phyloP scores from a whole-genome alignment of 495 filamentous ascomycete species.

The Penicillium verhagenii region DNA sequence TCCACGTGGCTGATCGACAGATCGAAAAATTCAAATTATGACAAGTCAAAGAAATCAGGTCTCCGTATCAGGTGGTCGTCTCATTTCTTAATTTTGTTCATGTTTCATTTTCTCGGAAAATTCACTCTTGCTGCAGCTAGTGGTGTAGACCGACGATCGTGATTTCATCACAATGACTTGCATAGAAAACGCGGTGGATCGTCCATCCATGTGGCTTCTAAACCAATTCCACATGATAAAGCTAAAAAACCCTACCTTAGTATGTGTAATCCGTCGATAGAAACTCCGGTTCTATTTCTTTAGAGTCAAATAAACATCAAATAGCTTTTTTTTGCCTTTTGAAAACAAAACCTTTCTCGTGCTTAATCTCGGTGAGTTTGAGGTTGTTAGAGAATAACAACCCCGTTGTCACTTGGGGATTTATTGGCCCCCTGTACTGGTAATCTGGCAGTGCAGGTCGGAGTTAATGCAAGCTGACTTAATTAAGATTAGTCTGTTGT shows the following conservation, averaged over 20 bases:
- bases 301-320: no score
- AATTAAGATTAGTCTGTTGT: not conserved
- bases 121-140: not conserved
- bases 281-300: no score
- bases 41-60: not conserved
- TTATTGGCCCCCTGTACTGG: not conserved
- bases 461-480: not conserved
- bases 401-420: not conserved
- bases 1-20: constrained; percentile 9
- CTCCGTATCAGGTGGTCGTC: no score
- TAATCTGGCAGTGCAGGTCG: no score
- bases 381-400: not conserved
- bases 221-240: not conserved
- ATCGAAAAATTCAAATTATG: not conserved
- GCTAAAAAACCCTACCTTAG: not conserved
- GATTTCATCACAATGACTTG: constrained; percentile 3
- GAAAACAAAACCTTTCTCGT: no score
- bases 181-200: not conserved
- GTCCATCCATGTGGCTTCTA: constrained; percentile 1
- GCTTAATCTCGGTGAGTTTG: no score
- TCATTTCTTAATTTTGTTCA: no score
- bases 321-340: no score
- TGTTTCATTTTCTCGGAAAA: not conserved
- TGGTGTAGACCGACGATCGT: not conserved
- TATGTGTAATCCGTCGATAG: not conserved